Evolutionary conservation across 495 filamentous ascomycete genomes (phyloP).

Genomic region (Haplographium delicatum): DNA sequence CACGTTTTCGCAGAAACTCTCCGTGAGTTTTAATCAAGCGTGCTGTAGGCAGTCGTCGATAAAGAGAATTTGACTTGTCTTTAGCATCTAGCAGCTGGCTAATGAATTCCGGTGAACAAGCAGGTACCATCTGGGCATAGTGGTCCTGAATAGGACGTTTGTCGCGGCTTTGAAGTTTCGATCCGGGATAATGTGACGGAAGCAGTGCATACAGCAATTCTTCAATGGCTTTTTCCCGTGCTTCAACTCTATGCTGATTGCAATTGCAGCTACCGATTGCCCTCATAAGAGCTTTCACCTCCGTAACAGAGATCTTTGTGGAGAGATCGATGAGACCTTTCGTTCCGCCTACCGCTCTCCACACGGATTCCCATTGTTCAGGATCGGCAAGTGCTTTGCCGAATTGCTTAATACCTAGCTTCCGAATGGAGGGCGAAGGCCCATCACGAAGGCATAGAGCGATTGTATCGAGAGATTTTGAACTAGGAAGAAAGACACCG

Average conservation of each 20-base stretch:
- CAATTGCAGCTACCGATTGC: conserved; percentile 18
- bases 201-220: conserved; percentile 20
- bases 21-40: conserved; percentile 5
- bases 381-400: conserved; percentile 15
- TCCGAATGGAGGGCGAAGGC: conserved; percentile 7
- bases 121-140: conserved; percentile 18
- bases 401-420: conserved; percentile 16
- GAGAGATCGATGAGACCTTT: conserved; percentile 19
- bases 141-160: conserved; percentile 20
- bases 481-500: conserved; percentile 3
- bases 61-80: conserved; percentile 22
- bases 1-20: conserved; percentile 16
- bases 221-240: conserved; percentile 16
- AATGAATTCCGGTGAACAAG: conserved; percentile 21
- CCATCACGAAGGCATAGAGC: conserved; percentile 5
- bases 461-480: conserved; percentile 9
- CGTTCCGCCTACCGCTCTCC: conserved; percentile 17
- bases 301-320: conserved; percentile 18
- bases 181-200: conserved; percentile 19
- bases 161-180: conserved; percentile 18
- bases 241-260: conserved; percentile 7
- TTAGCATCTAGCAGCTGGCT: conserved; percentile 15
- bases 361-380: conserved; percentile 13
- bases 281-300: conserved; percentile 18
- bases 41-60: conserved; percentile 3